Conservation (phyloP, 23 red algal species). For the Agarophyton chilense region DNA sequence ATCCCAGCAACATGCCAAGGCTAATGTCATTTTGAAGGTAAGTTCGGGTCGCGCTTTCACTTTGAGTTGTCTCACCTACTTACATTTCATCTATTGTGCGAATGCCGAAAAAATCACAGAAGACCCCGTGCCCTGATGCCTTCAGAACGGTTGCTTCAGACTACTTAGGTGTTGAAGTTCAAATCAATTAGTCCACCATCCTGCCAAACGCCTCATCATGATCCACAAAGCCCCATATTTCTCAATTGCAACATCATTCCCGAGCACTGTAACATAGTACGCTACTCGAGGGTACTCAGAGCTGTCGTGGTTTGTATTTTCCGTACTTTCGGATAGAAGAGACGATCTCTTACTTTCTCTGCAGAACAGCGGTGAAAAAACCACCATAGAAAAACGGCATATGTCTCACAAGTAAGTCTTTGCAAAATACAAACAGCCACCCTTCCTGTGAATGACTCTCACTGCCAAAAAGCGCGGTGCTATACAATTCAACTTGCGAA, state of each 20-base stretch:
- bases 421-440: too few relatives aligned
- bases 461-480: too few relatives aligned
- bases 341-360: conserved; percentile 48
- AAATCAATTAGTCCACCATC: conserved; percentile 10
- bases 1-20: background rate
- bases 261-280: conserved; percentile 43
- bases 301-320: background rate
- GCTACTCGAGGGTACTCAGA: conserved; percentile 46
- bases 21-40: conserved; percentile 35
- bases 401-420: too few relatives aligned
- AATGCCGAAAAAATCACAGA: background rate
- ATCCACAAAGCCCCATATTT: conserved; percentile 69
- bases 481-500: too few relatives aligned
- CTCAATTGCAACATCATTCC: conserved; percentile 22
- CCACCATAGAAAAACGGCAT: background rate
- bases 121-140: conserved; percentile 12
- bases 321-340: conserved; percentile 28
- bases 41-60: background rate
- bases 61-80: background rate
- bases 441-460: too few relatives aligned
- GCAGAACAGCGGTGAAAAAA: background rate
- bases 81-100: background rate
- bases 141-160: background rate
- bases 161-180: background rate
- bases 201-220: background rate